Percentiles rank a stretch among this genome's conserved stretches.
Conservation (phyloP, 1,284 basidiomycete species). For the Phylloboletellus chloephorus region DNA sequence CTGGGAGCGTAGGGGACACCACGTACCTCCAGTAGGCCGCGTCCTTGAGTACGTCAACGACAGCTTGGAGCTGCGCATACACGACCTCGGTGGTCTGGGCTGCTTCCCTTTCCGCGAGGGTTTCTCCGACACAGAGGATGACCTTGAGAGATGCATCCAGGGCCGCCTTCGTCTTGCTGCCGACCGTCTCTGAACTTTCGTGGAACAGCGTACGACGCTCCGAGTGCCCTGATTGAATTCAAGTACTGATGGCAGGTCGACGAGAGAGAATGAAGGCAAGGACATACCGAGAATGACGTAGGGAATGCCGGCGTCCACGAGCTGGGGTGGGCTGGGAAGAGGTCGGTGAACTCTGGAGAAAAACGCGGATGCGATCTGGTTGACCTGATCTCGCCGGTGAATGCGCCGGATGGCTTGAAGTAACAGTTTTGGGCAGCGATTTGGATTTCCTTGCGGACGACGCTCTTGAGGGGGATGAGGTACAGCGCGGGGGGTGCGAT, state of each 20-base stretch:
- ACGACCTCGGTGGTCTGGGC: conserved; percentile 79
- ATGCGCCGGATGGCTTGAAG: conserved; percentile 82
- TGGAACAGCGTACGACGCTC: conserved; percentile 92
- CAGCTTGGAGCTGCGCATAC: conserved; percentile 78
- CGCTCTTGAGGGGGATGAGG: conserved; percentile 61
- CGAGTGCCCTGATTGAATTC: conserved; percentile 65
- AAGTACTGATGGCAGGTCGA: neutral
- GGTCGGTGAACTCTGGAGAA: neutral
- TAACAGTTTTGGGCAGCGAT: conserved; percentile 93
- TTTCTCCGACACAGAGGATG: conserved; percentile 97
- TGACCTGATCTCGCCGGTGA: conserved; percentile 91
- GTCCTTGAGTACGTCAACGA: conserved; percentile 54
- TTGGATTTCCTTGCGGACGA: conserved; percentile 59
- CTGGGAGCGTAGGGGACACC: conserved; percentile 19
- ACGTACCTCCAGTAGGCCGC: conserved; percentile 77
- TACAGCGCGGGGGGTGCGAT: conserved; percentile 90
- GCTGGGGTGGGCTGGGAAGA: conserved; percentile 61
- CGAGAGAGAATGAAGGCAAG: neutral
- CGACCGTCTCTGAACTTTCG: conserved; percentile 82
- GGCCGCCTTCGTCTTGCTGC: conserved; percentile 82
- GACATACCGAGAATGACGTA: conserved; percentile 86
- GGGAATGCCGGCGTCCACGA: conserved; percentile 81
- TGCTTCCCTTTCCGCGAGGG: conserved; percentile 82
- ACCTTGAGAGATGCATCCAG: conserved; percentile 74
- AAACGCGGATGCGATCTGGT: conserved; percentile 13